Base-by-base conservation (phyloP, 1,284 basidiomycete genomes). In the Boletus austroedulis region DNA sequence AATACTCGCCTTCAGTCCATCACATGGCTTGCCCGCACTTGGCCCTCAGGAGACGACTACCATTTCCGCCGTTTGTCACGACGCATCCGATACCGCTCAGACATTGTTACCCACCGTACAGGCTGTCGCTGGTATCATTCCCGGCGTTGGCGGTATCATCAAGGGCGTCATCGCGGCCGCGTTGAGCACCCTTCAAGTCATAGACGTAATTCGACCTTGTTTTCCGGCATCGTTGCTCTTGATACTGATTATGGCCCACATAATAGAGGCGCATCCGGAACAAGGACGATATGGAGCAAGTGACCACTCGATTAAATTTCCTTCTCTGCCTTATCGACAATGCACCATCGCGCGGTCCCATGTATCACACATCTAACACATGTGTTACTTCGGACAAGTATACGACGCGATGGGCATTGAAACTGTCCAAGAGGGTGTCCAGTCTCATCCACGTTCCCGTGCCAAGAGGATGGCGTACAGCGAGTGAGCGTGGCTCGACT, bases 401-500 rank as follows among this genome's bases (percentile, higher is more conserved):
- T 29, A 56, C 43, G 32, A 41, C 50, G 23, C 7, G 17, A 54
- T 32, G 38, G 12, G 29, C 7, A 38, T 19, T 31, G 12, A 61
- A 40, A 24, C 34, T 48, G 31, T 52, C 48, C 32, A 34, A 48
- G 43, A 41, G n/a, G 36, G 14, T 50, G 50, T 56, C 44, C 57
- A 48, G 34, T 38, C 56, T 65, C 62, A 36, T 29, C 48, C 57
- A 56, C 43, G 58, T 54, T 54, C 32, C 41, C 55, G n/a, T 44
- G 28, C 36, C 34, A 51, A 55, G 41, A 15, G 38, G n/a, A 55
- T 58, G 57, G 46, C 31, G 19, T 57, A 54, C 19, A 47, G 56
- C 2, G 7, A 28, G 58, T 73, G 56, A 70, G 69, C 58, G 24
- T 56, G 19, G 58, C 56, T 65, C 61, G 44, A 65, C 40, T 60